Percentiles rank a stretch among this genome's conserved stretches.
Conservation (phyloP, 2,329 filamentous ascomycete genomes). For the Neonectria ditissima region DNA sequence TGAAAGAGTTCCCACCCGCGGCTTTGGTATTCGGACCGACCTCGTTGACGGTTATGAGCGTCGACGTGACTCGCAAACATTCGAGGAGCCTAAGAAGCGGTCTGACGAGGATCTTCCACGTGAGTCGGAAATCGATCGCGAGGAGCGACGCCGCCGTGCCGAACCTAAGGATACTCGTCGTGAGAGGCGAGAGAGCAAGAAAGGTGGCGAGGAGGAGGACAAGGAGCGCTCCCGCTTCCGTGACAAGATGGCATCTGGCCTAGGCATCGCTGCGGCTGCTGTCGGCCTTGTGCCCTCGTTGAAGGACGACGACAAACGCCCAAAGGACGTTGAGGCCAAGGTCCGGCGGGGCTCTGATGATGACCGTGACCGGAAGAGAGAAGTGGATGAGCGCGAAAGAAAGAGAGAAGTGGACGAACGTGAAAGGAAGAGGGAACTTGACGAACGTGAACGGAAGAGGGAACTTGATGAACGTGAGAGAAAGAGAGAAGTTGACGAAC, state of each 20-base stretch:
- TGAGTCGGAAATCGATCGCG: constrained; percentile 45
- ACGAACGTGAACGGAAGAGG: not conserved
- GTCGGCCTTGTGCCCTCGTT: constrained; percentile 56
- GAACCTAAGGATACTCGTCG: constrained; percentile 44
- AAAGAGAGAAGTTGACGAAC: not conserved
- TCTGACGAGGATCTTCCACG: constrained; percentile 48
- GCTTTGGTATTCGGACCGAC: constrained; percentile 65
- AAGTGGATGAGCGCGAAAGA: not conserved
- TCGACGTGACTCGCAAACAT: constrained; percentile 52
- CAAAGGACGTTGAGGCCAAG: constrained; percentile 43
- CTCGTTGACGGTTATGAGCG: constrained; percentile 55
- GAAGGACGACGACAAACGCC: constrained; percentile 55
- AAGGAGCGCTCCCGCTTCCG: constrained; percentile 57
- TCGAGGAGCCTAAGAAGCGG: constrained; percentile 46
- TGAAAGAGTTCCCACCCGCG: constrained; percentile 59
- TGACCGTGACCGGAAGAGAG: constrained; percentile 34
- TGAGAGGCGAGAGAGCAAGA: constrained; percentile 48
- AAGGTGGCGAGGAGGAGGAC: constrained; percentile 51
- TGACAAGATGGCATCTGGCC: constrained; percentile 61
- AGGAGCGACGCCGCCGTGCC: constrained; percentile 46
- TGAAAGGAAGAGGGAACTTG: not conserved
- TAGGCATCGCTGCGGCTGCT: constrained; percentile 62
- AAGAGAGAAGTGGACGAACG: not conserved
- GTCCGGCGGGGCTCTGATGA: constrained; percentile 49
- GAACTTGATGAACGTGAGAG: not conserved